A percentile compares a stretch with the other conserved stretches of the same genome.
Conservation (phyloP, 2,329 filamentous ascomycete species). For the Ophiostoma sp. region DNA sequence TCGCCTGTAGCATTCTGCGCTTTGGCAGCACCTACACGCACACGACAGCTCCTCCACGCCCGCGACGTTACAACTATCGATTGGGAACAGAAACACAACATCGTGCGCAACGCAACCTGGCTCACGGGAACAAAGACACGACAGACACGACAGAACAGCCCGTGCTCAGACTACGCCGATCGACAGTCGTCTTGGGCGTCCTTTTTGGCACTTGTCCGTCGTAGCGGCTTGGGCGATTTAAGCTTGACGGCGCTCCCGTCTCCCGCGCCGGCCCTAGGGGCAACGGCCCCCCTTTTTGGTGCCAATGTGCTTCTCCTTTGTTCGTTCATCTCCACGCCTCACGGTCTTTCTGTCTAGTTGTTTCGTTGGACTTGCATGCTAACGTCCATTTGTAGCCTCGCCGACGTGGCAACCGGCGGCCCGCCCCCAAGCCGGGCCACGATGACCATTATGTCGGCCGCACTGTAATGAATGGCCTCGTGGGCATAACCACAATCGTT, state of each 20-base stretch:
- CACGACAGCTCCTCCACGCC: slow-evolving; percentile 3
- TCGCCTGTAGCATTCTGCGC: background rate
- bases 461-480: slow-evolving; percentile 23
- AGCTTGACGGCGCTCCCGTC: slow-evolving; percentile 13
- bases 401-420: slow-evolving; percentile 15
- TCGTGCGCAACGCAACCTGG: background rate
- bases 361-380: background rate
- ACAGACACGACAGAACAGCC: background rate
- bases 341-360: background rate
- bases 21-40: background rate
- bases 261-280: slow-evolving; percentile 20
- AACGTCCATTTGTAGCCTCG: slow-evolving; percentile 13
- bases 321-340: background rate
- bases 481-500: slow-evolving; percentile 32
- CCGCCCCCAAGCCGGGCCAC: background rate
- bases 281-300: slow-evolving; percentile 14
- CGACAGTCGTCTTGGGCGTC: background rate
- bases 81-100: background rate
- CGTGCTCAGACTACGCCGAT: slow-evolving; percentile 17
- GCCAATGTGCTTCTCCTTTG: slow-evolving; percentile 19
- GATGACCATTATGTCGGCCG: slow-evolving; percentile 17
- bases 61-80: background rate
- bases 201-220: slow-evolving; percentile 9
- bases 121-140: background rate
- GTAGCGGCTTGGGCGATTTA: slow-evolving; percentile 8